phyloP scores from a whole-genome alignment of 2,329 filamentous ascomycete genomes.

The Cladophialophora carrionii region DNA sequence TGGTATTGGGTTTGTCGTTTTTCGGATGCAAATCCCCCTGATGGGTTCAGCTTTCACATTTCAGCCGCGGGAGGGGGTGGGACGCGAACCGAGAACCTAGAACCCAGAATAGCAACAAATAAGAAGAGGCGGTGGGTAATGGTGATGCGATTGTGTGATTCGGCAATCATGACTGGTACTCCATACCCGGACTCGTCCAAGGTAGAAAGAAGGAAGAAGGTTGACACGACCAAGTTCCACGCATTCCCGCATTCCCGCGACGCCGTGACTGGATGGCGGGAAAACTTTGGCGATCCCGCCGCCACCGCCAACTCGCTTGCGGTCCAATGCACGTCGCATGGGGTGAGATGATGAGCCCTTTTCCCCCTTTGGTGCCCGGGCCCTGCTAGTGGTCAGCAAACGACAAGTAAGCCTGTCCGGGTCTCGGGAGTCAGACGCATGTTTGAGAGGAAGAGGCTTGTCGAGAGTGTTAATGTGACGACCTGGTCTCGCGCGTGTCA shows the following conservation, averaged over 20 bases:
- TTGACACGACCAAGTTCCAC: not conserved
- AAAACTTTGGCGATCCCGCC: not conserved
- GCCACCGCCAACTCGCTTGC: not conserved
- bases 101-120: not conserved
- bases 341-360: slow-evolving; percentile 5
- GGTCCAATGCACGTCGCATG: not conserved
- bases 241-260: not conserved
- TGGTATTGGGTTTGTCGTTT: too few relatives aligned
- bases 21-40: too few relatives aligned
- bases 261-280: not conserved
- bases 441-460: slow-evolving; percentile 2
- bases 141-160: not conserved
- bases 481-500: not conserved
- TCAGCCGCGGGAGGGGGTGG: not conserved
- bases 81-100: not conserved
- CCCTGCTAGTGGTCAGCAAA: not conserved
- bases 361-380: too few relatives aligned
- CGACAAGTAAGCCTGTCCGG: not conserved
- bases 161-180: not conserved
- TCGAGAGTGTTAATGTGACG: slow-evolving; percentile 1
- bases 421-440: slow-evolving; percentile 3
- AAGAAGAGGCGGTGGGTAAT: too few relatives aligned
- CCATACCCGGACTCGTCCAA: too few relatives aligned
- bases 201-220: not conserved
- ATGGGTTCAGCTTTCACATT: not conserved